Evolutionary conservation across 345 rosid genomes (phyloP).

Genomic region (Euphorbia lathyris): DNA sequence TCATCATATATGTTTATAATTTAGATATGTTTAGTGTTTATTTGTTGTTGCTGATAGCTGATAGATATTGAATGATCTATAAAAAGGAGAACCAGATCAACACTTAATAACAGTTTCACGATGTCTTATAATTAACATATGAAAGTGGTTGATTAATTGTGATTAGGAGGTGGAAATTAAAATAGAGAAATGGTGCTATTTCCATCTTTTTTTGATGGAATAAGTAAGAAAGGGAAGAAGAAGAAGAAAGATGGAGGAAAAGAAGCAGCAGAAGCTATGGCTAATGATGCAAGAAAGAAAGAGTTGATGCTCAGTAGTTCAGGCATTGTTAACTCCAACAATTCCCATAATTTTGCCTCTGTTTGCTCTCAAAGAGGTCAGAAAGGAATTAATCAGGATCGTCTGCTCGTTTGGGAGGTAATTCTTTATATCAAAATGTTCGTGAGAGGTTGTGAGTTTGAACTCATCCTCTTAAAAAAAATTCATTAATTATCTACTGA

Average conservation of each 20-base stretch:
- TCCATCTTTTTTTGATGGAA: conserved; percentile 60
- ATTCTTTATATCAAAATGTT: neutral
- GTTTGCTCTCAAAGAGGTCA: conserved; percentile 74
- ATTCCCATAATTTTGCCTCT: conserved; percentile 48
- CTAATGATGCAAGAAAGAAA: conserved; percentile 67
- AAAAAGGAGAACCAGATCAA: too few species aligned
- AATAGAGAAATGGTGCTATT: conserved; percentile 43
- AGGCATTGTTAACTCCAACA: conserved; percentile 45
- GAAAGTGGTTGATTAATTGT: neutral
- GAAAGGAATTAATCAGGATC: conserved; percentile 83
- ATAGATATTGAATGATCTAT: too few species aligned
- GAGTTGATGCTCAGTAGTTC: conserved; percentile 56
- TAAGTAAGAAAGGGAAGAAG: conserved; percentile 51
- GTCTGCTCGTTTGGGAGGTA: conserved; percentile 86
- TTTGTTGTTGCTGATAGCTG: too few species aligned
- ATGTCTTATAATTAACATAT: neutral
- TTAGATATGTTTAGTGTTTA: too few species aligned
- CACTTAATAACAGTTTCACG: too few species aligned
- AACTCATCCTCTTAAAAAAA: too few species aligned
- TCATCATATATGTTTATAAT: too few species aligned
- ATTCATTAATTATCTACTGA: too few species aligned
- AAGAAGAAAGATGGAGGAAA: conserved; percentile 42
- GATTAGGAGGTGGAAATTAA: conserved; percentile 6
- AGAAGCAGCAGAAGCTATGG: conserved; percentile 61
- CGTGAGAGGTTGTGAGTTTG: too few species aligned